These are phyloP conservation scores for Huntiella bhutanensis DNA, from an alignment of 2,329 filamentous ascomycete genomes.

Conservation along the genomic window DNA sequence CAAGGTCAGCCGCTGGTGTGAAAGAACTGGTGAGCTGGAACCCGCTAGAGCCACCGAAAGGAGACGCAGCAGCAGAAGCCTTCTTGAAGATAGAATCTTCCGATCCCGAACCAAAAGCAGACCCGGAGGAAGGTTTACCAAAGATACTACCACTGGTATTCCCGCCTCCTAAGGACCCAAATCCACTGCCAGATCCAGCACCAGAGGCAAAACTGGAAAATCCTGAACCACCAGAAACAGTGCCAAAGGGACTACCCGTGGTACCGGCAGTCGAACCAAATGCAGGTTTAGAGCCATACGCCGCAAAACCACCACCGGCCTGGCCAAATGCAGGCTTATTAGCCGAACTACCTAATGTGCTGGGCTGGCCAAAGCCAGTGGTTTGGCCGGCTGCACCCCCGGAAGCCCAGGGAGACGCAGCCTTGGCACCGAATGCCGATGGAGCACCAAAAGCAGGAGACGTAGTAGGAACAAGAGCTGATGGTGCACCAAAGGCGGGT, in stretches of 20 bases:
- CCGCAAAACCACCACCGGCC: conserved; percentile 27
- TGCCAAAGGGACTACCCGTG: conserved; percentile 9
- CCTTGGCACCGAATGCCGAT: conserved; percentile 10
- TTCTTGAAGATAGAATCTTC: conserved; percentile 19
- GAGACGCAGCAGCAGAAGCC: conserved; percentile 16
- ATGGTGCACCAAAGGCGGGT: conserved; percentile 18
- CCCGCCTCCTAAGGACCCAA: conserved; percentile 27
- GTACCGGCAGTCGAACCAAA: conserved; percentile 14
- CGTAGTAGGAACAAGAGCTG: conserved; percentile 11
- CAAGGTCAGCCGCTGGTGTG: conserved; percentile 41
- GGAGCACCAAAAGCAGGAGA: conserved; percentile 13
- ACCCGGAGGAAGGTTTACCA: conserved; percentile 13
- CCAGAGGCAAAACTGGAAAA: conserved; percentile 30
- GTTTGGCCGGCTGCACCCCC: conserved; percentile 18
- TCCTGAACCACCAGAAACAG: conserved; percentile 20
- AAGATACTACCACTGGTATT: conserved; percentile 17
- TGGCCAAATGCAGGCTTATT: conserved; percentile 18
- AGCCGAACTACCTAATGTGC: conserved; percentile 23
- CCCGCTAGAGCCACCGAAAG: conserved; percentile 24
- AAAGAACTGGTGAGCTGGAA: conserved; percentile 54
- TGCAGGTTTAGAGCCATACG: conserved; percentile 24
- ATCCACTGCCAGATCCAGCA: conserved; percentile 29
- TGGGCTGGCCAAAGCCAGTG: conserved; percentile 25
- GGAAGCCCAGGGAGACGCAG: conserved; percentile 24
- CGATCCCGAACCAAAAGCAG: conserved; percentile 14